These are phyloP conservation scores for Eutypa lata DNA, from an alignment of 2,329 filamentous ascomycete genomes.

Conservation along the genomic window DNA sequence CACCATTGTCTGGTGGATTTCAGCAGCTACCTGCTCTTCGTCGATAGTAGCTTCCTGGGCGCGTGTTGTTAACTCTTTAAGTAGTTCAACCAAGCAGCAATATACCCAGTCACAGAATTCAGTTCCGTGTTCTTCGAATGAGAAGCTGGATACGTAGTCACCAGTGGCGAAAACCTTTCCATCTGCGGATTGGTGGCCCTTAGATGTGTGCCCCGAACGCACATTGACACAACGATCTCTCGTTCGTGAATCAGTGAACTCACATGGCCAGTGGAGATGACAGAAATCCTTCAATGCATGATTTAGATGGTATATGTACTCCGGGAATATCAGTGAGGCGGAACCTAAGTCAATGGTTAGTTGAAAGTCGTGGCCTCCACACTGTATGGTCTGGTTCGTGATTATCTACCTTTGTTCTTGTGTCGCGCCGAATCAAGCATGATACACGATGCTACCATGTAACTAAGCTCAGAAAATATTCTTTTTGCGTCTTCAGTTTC, in stretches of 20 bases:
- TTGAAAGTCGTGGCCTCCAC: too few species aligned
- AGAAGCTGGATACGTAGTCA: slow-evolving; percentile 35
- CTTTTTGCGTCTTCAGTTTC: slow-evolving; percentile 10
- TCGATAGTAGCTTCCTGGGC: not conserved
- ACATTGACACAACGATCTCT: slow-evolving; percentile 34
- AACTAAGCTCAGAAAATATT: slow-evolving; percentile 42
- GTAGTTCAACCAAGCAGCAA: slow-evolving; percentile 23
- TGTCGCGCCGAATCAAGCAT: slow-evolving; percentile 42
- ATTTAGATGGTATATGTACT: slow-evolving; percentile 40
- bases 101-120: slow-evolving; percentile 23
- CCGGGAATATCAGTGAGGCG: slow-evolving; percentile 32
- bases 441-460: slow-evolving; percentile 49
- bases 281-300: slow-evolving; percentile 42
- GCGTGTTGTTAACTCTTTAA: slow-evolving; percentile 14
- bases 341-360: too few species aligned
- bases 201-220: slow-evolving; percentile 29
- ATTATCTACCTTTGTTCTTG: slow-evolving; percentile 21
- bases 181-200: slow-evolving; percentile 41
- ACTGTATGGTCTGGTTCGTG: too few species aligned
- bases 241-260: slow-evolving; percentile 25
- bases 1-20: slow-evolving; percentile 22
- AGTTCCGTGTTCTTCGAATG: slow-evolving; percentile 24
- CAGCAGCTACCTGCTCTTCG: slow-evolving; percentile 16
- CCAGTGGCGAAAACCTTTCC: slow-evolving; percentile 41
- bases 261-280: slow-evolving; percentile 43